phyloP scores from a whole-genome alignment of 2,329 filamentous ascomycete species.

The Alternaria rosae region DNA sequence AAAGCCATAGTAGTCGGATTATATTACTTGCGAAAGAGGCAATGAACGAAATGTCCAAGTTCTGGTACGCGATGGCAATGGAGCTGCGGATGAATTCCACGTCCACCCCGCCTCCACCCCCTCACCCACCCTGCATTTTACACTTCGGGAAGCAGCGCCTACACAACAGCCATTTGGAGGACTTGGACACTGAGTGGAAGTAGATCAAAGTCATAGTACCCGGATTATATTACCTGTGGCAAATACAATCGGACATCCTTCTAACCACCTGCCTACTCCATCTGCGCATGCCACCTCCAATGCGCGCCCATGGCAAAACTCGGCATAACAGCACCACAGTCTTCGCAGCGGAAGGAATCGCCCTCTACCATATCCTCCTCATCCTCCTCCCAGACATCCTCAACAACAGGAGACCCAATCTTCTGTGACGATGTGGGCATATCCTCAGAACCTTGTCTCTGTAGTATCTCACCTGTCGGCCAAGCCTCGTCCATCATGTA shows the following conservation, averaged over 20 bases:
- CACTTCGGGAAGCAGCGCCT: too few relatives aligned
- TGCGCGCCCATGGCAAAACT: constrained; percentile 67
- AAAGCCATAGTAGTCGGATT: background rate
- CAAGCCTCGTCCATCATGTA: background rate
- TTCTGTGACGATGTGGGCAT: constrained; percentile 36
- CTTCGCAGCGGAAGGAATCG: constrained; percentile 52
- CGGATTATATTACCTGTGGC: background rate
- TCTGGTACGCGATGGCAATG: too few relatives aligned
- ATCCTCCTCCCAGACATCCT: constrained; percentile 37
- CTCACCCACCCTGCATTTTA: too few relatives aligned
- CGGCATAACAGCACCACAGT: constrained; percentile 64
- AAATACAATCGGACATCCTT: background rate
- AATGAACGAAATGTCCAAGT: too few relatives aligned
- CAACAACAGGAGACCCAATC: constrained; percentile 18
- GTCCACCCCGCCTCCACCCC: background rate
- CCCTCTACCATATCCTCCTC: constrained; percentile 42
- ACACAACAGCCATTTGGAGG: background rate
- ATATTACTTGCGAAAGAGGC: too few relatives aligned
- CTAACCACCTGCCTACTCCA: constrained; percentile 15
- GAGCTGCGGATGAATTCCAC: background rate
- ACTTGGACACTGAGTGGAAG: background rate
- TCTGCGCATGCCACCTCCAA: constrained; percentile 58
- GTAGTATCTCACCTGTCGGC: background rate
- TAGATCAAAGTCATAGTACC: background rate
- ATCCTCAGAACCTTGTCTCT: constrained; percentile 43